Evolutionary conservation across 768 basidiomycete species (phyloP).

Genomic region (Rhodotorula babjevae): DNA sequence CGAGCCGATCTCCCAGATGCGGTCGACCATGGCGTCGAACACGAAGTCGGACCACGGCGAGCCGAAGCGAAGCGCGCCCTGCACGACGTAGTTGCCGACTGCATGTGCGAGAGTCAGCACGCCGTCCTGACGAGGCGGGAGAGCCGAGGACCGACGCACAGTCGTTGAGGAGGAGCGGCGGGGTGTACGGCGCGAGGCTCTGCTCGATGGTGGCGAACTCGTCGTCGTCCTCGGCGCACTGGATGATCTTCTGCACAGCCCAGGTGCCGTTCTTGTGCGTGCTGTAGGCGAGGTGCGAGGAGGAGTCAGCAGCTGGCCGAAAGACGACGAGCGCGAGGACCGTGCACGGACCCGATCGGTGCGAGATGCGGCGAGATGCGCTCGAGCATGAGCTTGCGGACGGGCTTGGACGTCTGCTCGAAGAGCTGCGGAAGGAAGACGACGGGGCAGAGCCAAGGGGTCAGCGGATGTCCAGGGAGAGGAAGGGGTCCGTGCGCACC

Average conservation of each 20-base stretch:
- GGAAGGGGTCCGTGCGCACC: constrained; percentile 13
- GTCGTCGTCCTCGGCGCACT: constrained; percentile 80
- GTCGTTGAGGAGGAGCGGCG: constrained; percentile 90
- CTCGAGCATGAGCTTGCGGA: constrained; percentile 86
- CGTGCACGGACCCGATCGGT: constrained; percentile 64
- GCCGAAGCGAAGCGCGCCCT: constrained; percentile 81
- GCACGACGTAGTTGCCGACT: constrained; percentile 50
- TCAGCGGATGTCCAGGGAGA: background rate
- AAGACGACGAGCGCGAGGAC: no score
- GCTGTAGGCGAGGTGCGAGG: background rate
- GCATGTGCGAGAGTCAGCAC: background rate
- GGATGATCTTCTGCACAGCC: constrained; percentile 99
- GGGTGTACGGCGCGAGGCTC: constrained; percentile 82
- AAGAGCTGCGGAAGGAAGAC: constrained; percentile 64
- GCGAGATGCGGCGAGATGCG: constrained; percentile 88
- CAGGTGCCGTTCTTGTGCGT: constrained; percentile 99
- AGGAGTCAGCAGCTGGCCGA: background rate
- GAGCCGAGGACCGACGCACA: constrained; percentile 55
- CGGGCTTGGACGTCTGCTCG: constrained; percentile 71
- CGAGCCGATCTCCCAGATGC: constrained; percentile 97
- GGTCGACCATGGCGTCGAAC: constrained; percentile 95
- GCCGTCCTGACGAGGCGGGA: background rate
- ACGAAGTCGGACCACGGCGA: constrained; percentile 88
- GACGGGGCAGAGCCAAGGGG: background rate
- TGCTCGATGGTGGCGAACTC: constrained; percentile 79